Percentiles rank a stretch among this genome's conserved stretches.
Evolutionary conservation across 2,329 filamentous ascomycete species (phyloP).

Genomic region (Trichoderma simmonsii): DNA sequence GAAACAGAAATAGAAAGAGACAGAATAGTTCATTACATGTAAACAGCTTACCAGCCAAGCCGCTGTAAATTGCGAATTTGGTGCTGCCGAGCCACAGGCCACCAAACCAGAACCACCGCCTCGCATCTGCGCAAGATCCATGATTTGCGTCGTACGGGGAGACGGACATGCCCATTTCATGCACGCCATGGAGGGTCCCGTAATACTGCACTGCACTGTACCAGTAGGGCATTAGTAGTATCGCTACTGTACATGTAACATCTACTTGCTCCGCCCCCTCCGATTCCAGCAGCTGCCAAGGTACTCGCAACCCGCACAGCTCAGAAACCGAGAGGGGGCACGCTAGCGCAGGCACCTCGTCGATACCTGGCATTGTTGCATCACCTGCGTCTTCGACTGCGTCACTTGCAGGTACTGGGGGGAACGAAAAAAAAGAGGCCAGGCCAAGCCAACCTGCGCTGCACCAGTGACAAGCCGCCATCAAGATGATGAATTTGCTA

Average conservation of each 20-base stretch:
- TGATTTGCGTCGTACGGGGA: conserved; percentile 2
- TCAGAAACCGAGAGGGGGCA: not conserved
- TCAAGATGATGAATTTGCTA: not conserved
- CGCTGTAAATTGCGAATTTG: not conserved
- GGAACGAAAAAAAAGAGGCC: not conserved
- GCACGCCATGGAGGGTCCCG: not conserved
- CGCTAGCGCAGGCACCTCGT: conserved; percentile 12
- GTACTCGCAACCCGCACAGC: not conserved
- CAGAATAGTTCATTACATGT: not conserved
- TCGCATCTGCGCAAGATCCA: not conserved
- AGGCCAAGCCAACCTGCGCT: not conserved
- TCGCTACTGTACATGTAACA: not conserved
- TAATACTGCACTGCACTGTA: not conserved
- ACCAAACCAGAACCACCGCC: not conserved
- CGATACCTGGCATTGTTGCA: not conserved
- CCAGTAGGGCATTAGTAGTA: too few species aligned
- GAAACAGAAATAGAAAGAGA: not conserved
- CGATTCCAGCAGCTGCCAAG: not conserved
- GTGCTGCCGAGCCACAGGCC: conserved; percentile 9
- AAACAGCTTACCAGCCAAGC: not conserved
- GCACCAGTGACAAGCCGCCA: not conserved
- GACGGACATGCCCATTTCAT: not conserved
- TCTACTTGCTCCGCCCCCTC: not conserved
- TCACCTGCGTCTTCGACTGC: not conserved
- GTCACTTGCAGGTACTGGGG: not conserved